These are phyloP conservation scores for Cardamine occulta DNA, from an alignment of 345 rosid genomes.

Conservation along the genomic window DNA sequence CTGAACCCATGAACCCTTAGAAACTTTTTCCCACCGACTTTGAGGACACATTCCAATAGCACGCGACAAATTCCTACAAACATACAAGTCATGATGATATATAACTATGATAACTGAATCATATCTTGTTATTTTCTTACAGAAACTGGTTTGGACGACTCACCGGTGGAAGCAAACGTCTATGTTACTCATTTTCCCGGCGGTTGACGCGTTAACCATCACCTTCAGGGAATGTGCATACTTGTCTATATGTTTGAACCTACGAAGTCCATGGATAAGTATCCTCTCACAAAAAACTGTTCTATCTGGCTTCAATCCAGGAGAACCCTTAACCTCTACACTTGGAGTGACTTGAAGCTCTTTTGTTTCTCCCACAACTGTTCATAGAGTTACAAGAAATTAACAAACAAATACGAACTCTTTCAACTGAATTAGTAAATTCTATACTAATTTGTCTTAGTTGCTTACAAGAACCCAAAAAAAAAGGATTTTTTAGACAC, in stretches of 20 bases:
- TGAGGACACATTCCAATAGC: slow-evolving; percentile 79
- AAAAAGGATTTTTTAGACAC: not conserved
- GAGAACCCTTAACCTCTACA: slow-evolving; percentile 61
- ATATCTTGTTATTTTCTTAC: not conserved
- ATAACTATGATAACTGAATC: not conserved
- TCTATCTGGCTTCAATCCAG: slow-evolving; percentile 68
- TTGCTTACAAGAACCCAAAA: not conserved
- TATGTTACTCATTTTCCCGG: slow-evolving; percentile 44
- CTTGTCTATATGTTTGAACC: slow-evolving; percentile 64
- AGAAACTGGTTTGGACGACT: slow-evolving; percentile 28
- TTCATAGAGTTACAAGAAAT: slow-evolving; percentile 14
- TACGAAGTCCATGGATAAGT: slow-evolving; percentile 59
- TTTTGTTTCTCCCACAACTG: slow-evolving; percentile 60
- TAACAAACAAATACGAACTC: not conserved
- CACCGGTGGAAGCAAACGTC: slow-evolving; percentile 93
- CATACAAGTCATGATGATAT: not conserved
- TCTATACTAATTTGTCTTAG: not conserved
- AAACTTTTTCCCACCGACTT: slow-evolving; percentile 75
- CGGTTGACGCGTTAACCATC: slow-evolving; percentile 52
- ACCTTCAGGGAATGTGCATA: slow-evolving; percentile 70
- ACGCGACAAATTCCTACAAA: slow-evolving; percentile 75
- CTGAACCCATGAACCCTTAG: slow-evolving; percentile 74
- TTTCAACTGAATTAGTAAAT: not conserved
- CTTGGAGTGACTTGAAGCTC: slow-evolving; percentile 56
- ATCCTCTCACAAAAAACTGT: slow-evolving; percentile 72